Evolutionary conservation across 805 yeast species (phyloP).

Genomic region (Candida ulmi): DNA sequence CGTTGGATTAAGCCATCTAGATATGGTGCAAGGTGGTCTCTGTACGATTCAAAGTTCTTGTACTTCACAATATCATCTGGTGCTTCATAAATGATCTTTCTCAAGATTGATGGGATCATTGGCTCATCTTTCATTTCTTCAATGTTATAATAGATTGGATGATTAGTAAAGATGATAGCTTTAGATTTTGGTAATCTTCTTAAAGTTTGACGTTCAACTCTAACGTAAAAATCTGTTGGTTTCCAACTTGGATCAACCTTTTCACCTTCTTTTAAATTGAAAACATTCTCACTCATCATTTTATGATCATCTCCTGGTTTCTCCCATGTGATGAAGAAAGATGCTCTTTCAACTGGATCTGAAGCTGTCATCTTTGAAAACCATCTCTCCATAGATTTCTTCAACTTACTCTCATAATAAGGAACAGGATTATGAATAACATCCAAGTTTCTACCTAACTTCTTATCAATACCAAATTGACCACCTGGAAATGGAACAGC

Average conservation of each 20-base stretch:
- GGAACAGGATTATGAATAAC: conserved; percentile 66
- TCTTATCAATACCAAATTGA: conserved; percentile 54
- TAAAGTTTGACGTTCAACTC: conserved; percentile 71
- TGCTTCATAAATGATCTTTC: conserved; percentile 58
- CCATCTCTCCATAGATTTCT: conserved; percentile 71
- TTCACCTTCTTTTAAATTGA: conserved; percentile 41
- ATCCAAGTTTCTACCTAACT: conserved; percentile 58
- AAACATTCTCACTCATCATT: conserved; percentile 49
- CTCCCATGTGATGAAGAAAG: conserved; percentile 71
- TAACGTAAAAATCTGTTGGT: conserved; percentile 53
- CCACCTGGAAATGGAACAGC: conserved; percentile 82
- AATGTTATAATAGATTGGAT: conserved; percentile 70
- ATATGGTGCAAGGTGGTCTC: conserved; percentile 56
- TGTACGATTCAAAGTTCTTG: conserved; percentile 51
- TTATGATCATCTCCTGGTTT: conserved; percentile 34
- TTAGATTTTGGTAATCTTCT: conserved; percentile 58
- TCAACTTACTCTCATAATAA: conserved; percentile 57
- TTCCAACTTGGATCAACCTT: conserved; percentile 37
- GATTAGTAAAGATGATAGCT: conserved; percentile 71
- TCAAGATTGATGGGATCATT: conserved; percentile 57
- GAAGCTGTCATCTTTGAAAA: conserved; percentile 54
- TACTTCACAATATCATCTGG: conserved; percentile 62
- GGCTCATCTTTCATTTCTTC: conserved; percentile 84
- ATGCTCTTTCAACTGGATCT: conserved; percentile 67
- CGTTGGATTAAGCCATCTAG: conserved; percentile 51